phyloP scores from a whole-genome alignment of 768 basidiomycete genomes.

The Termitomyces bulborhizus region DNA sequence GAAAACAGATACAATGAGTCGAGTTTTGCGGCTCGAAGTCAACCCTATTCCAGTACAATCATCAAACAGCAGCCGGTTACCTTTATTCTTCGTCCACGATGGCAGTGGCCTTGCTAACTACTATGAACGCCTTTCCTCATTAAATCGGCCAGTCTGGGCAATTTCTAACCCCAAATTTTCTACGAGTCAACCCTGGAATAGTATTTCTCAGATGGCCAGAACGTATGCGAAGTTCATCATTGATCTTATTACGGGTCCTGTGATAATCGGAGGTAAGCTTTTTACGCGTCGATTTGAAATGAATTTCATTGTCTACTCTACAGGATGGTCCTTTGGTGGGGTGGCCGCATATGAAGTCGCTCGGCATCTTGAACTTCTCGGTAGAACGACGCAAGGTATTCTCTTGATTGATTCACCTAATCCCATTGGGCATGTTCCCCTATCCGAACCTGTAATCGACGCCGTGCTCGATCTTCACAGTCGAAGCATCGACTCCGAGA shows the following conservation, averaged over 20 bases:
- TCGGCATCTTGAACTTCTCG: conserved; percentile 38
- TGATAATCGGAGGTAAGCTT: conserved; percentile 56
- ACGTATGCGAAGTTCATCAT: conserved; percentile 40
- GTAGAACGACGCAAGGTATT: conserved; percentile 45
- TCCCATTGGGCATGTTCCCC: conserved; percentile 44
- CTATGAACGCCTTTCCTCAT: conserved; percentile 36
- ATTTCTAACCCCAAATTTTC: conserved; percentile 52
- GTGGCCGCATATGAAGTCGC: conserved; percentile 65
- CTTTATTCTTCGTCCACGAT: conserved; percentile 66
- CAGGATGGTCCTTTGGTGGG: conserved; percentile 80
- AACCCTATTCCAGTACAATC: conserved; percentile 32
- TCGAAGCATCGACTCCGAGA: conserved; percentile 21
- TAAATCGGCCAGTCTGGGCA: conserved; percentile 54
- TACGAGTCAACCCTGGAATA: conserved; percentile 38
- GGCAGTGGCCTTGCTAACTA: conserved; percentile 59
- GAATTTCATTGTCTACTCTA: background rate
- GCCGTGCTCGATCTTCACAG: conserved; percentile 29
- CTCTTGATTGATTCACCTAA: conserved; percentile 64
- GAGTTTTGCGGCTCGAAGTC: conserved; percentile 19
- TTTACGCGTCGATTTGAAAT: background rate
- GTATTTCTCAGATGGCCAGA: conserved; percentile 44
- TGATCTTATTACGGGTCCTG: conserved; percentile 25
- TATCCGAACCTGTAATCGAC: conserved; percentile 50
- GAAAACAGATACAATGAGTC: conserved; percentile 8
- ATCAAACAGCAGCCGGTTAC: conserved; percentile 20